Conservation (phyloP, 768 basidiomycete species). For the Galerina marginata region DNA sequence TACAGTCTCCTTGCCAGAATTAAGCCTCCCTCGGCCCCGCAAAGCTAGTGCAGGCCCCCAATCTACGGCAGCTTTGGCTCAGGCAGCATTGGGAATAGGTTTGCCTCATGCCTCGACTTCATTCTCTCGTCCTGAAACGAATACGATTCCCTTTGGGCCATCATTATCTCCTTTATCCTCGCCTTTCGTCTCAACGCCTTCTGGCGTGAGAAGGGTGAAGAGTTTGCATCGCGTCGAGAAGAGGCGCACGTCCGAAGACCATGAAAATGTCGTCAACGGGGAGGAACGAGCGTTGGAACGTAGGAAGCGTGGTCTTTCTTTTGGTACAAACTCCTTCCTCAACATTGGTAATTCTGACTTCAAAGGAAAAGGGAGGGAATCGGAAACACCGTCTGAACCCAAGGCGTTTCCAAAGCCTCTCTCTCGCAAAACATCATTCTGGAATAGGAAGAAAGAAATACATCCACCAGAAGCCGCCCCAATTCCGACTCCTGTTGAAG, state of each 20-base stretch:
- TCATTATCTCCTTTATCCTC: slow-evolving; percentile 26
- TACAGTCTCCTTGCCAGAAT: slow-evolving; percentile 4
- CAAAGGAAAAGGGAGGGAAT: slow-evolving; percentile 54
- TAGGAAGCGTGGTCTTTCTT: slow-evolving; percentile 61
- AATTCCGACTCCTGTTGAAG: slow-evolving; percentile 13
- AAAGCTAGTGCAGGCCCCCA: slow-evolving; percentile 22
- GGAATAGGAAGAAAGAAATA: slow-evolving; percentile 54
- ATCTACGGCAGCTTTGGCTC: slow-evolving; percentile 51
- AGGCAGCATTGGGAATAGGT: slow-evolving; percentile 63
- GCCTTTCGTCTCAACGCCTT: slow-evolving; percentile 12
- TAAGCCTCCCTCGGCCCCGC: not conserved
- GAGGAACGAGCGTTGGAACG: slow-evolving; percentile 23
- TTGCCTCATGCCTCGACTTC: slow-evolving; percentile 54
- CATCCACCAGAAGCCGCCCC: slow-evolving; percentile 8
- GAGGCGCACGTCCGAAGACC: slow-evolving; percentile 31
- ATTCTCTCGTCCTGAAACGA: slow-evolving; percentile 51
- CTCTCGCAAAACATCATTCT: slow-evolving; percentile 69
- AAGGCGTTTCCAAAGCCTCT: slow-evolving; percentile 45
- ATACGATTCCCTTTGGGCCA: slow-evolving; percentile 51
- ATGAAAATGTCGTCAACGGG: slow-evolving; percentile 21
- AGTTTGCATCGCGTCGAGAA: slow-evolving; percentile 48
- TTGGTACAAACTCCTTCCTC: slow-evolving; percentile 52
- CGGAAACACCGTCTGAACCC: slow-evolving; percentile 26
- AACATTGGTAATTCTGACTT: slow-evolving; percentile 37
- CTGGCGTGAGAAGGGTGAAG: slow-evolving; percentile 53